Evolutionary conservation across 2,329 filamentous ascomycete genomes (phyloP).

Genomic region (Didymella pinodella): DNA sequence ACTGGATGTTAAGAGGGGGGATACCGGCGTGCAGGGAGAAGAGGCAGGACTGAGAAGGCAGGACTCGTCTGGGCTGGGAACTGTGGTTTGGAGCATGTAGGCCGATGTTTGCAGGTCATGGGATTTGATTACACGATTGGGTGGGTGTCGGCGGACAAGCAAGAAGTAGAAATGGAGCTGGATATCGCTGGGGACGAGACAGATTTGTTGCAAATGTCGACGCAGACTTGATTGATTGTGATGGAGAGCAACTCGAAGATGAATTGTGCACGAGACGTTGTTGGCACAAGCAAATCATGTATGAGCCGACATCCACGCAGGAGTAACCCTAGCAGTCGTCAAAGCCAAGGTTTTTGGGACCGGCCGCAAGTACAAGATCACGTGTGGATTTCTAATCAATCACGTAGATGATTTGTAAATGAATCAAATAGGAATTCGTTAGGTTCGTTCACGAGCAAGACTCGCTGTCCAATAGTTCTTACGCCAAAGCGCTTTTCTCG

Average conservation of each 20-base stretch:
- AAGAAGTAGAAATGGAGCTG: too few species aligned
- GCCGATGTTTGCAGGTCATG: too few species aligned
- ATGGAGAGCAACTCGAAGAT: neutral
- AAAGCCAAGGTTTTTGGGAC: too few species aligned
- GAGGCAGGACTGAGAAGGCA: too few species aligned
- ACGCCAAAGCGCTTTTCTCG: constrained; percentile 11
- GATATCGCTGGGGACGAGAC: neutral
- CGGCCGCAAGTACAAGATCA: neutral
- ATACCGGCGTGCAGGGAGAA: too few species aligned
- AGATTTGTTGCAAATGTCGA: neutral
- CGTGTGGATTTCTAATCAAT: neutral
- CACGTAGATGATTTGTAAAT: neutral
- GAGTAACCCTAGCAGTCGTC: too few species aligned
- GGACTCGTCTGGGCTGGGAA: too few species aligned
- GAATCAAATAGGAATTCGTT: neutral
- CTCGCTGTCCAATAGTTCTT: neutral
- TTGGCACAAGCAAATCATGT: neutral
- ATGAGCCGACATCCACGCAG: neutral
- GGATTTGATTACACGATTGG: too few species aligned
- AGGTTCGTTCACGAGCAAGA: neutral
- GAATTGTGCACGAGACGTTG: neutral
- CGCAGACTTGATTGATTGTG: neutral
- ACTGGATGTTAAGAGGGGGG: too few species aligned
- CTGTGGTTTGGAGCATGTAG: too few species aligned
- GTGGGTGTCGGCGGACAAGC: too few species aligned